phyloP scores from a whole-genome alignment of 345 rosid species.

The Anastatica hierochuntica region DNA sequence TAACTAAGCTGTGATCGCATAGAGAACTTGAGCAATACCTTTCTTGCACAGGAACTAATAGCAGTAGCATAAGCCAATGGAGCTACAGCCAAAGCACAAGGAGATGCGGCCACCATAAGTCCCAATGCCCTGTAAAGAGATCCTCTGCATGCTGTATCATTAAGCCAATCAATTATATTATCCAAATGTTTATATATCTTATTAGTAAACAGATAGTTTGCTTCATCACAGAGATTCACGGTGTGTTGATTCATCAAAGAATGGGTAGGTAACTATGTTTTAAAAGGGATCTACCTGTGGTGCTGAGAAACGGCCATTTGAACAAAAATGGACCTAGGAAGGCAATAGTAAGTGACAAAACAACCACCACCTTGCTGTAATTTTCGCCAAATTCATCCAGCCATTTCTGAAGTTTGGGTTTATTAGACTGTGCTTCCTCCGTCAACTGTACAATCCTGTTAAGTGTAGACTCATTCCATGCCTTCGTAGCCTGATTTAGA shows the following conservation, averaged over 20 bases:
- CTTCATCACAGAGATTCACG: no score
- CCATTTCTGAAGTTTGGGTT: slow-evolving; percentile 94
- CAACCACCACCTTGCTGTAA: slow-evolving; percentile 87
- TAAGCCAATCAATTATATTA: slow-evolving; percentile 1
- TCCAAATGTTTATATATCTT: no score
- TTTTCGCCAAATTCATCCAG: slow-evolving; percentile 91
- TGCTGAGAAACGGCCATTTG: slow-evolving; percentile 85
- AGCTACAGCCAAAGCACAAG: slow-evolving; percentile 97
- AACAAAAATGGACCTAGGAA: slow-evolving; percentile 78
- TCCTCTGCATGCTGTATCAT: slow-evolving; percentile 74
- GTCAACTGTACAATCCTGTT: slow-evolving; percentile 86
- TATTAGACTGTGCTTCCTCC: slow-evolving; percentile 85
- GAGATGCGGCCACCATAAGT: slow-evolving; percentile 96
- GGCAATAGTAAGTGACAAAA: slow-evolving; percentile 68
- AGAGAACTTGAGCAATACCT: slow-evolving; percentile 38
- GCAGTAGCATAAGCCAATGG: slow-evolving; percentile 98
- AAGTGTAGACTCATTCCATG: slow-evolving; percentile 88
- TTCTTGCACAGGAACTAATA: slow-evolving; percentile 85
- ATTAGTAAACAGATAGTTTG: no score
- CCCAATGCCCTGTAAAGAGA: slow-evolving; percentile 89
- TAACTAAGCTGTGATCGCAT: background rate
- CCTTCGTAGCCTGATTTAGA: slow-evolving; percentile 53
- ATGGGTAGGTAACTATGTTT: background rate
- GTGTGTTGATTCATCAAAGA: background rate
- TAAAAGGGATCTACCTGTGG: slow-evolving; percentile 48